Evolutionary conservation across 225 moss, liverwort and hornwort genomes (phyloP).

Genomic region (Marchantia polymorpha): DNA sequence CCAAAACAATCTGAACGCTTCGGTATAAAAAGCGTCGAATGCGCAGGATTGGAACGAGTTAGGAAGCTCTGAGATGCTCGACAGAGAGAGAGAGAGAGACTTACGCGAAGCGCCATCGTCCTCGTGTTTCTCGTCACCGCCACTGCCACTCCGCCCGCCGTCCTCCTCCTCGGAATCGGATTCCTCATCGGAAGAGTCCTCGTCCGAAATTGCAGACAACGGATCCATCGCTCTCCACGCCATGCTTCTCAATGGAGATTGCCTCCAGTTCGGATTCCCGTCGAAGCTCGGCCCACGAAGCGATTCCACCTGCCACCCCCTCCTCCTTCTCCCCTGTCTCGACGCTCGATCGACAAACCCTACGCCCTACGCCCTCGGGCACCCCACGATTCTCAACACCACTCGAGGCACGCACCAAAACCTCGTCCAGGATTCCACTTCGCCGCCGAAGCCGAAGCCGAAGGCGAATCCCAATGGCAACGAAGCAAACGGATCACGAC

Average conservation of each 20-base stretch:
- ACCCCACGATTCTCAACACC: background rate
- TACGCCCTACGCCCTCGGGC: too few relatives aligned
- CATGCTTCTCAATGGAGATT: slow-evolving; percentile 14
- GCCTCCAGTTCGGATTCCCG: background rate
- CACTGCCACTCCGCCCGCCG: background rate
- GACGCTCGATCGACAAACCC: background rate
- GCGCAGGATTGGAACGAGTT: too few relatives aligned
- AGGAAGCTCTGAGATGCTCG: too few relatives aligned
- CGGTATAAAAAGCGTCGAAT: too few relatives aligned
- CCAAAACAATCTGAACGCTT: too few relatives aligned
- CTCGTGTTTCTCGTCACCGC: background rate
- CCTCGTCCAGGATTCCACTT: background rate
- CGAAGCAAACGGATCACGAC: too few relatives aligned
- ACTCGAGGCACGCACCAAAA: background rate
- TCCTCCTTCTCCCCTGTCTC: too few relatives aligned
- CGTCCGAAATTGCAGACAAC: slow-evolving; percentile 35
- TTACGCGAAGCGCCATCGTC: slow-evolving; percentile 25
- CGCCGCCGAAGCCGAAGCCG: background rate
- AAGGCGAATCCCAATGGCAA: background rate
- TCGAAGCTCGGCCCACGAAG: too few relatives aligned
- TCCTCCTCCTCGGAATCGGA: slow-evolving; percentile 9
- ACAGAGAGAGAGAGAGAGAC: background rate
- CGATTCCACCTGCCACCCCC: too few relatives aligned
- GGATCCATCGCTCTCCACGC: slow-evolving; percentile 48
- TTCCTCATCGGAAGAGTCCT: slow-evolving; percentile 25